phyloP scores from a whole-genome alignment of 169 alveolate species.

The Cryptosporidium sp. region DNA sequence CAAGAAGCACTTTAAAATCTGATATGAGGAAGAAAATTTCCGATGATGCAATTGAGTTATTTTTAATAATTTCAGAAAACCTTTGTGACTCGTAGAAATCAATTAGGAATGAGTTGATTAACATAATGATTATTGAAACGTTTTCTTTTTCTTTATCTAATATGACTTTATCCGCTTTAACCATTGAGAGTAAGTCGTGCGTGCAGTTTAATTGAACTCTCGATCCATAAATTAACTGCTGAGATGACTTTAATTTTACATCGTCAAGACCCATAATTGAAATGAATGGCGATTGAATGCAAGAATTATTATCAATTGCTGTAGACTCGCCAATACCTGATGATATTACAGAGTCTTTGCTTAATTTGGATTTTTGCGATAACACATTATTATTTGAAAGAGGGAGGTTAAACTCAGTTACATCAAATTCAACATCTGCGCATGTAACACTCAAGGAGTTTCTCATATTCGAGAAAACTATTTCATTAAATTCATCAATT shows the following conservation, averaged over 20 bases:
- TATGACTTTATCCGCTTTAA: slow-evolving; percentile 29
- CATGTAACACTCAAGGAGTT: slow-evolving; percentile 51
- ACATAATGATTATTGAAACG: slow-evolving; percentile 12
- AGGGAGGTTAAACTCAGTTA: slow-evolving; percentile 30
- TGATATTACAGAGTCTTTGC: slow-evolving; percentile 7
- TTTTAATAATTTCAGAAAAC: slow-evolving; percentile 50
- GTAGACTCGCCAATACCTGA: background rate
- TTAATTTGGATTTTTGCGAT: background rate
- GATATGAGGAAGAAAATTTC: slow-evolving; percentile 60
- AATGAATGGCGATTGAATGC: slow-evolving; percentile 71
- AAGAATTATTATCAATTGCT: slow-evolving; percentile 3
- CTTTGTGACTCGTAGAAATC: slow-evolving; percentile 74
- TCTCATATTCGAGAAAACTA: slow-evolving; percentile 26
- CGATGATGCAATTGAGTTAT: slow-evolving; percentile 54
- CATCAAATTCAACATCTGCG: slow-evolving; percentile 25
- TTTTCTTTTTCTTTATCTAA: slow-evolving; percentile 8
- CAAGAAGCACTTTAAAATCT: slow-evolving; percentile 59
- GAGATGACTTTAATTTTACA: slow-evolving; percentile 20
- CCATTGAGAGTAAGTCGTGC: slow-evolving; percentile 26
- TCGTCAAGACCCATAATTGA: slow-evolving; percentile 39
- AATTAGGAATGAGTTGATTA: slow-evolving; percentile 56
- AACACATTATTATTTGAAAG: slow-evolving; percentile 37
- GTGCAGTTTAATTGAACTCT: slow-evolving; percentile 60
- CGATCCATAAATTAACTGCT: slow-evolving; percentile 46
- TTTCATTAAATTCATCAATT: slow-evolving; percentile 44